Percentiles rank a stretch among this genome's conserved stretches.
These are phyloP conservation scores for Triadica sebifera DNA, from an alignment of 345 rosid species.

Conservation along the genomic window DNA sequence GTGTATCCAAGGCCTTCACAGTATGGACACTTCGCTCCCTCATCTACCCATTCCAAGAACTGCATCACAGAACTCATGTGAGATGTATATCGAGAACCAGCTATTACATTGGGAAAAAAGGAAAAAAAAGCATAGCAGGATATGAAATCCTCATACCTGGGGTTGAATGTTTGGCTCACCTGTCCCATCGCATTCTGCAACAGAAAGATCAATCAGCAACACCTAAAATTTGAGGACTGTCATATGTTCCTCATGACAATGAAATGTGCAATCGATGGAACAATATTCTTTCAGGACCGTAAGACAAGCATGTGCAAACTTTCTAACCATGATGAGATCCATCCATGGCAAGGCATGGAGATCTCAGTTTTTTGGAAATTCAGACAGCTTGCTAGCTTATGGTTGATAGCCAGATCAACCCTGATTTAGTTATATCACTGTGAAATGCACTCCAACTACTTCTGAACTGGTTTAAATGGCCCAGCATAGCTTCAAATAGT, in stretches of 20 bases:
- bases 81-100: background rate
- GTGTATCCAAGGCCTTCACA: slow-evolving; percentile 77
- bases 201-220: slow-evolving; percentile 6
- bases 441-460: background rate
- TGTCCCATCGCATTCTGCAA: slow-evolving; percentile 89
- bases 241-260: background rate
- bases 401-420: too few species aligned
- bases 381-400: too few species aligned
- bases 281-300: background rate
- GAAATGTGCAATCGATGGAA: background rate
- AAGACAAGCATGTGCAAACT: background rate
- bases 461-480: background rate
- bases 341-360: too few species aligned
- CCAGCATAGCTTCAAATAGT: background rate
- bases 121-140: background rate
- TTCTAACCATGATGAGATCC: background rate
- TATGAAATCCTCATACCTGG: slow-evolving; percentile 49
- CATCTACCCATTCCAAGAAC: slow-evolving; percentile 87
- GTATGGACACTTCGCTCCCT: slow-evolving; percentile 67
- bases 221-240: background rate
- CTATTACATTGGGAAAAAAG: background rate
- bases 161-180: slow-evolving; percentile 91
- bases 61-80: slow-evolving; percentile 32
- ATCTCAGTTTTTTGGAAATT: background rate
- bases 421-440: background rate